Conservation (phyloP, 2,329 filamentous ascomycete species). For the Kalmusia sp. region DNA sequence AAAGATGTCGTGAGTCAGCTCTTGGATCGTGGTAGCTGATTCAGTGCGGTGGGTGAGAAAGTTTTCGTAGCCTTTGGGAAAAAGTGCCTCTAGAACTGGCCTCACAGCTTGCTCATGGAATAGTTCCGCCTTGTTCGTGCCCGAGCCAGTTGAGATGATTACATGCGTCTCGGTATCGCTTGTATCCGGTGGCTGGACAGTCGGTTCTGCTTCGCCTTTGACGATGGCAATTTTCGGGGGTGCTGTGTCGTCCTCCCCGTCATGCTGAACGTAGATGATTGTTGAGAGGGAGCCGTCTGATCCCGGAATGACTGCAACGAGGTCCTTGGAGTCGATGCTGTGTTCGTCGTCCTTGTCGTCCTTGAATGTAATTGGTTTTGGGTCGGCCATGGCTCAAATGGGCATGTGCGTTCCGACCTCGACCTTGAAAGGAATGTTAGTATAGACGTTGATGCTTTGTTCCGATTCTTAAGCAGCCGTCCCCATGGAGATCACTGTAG, state of each 20-base stretch:
- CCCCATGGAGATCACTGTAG: not conserved
- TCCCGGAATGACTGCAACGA: conserved; percentile 18
- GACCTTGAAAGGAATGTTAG: not conserved
- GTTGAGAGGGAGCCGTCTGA: conserved; percentile 12
- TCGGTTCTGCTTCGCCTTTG: conserved; percentile 24
- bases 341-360: conserved; percentile 15
- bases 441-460: not conserved
- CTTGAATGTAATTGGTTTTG: conserved; percentile 16
- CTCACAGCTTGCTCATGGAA: conserved; percentile 50
- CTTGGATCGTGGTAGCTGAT: conserved; percentile 67
- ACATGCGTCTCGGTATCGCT: conserved; percentile 46
- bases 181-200: conserved; percentile 1
- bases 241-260: conserved; percentile 12
- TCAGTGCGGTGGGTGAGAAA: conserved; percentile 69
- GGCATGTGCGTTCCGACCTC: not conserved
- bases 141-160: conserved; percentile 55
- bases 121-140: conserved; percentile 47
- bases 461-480: not conserved
- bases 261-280: conserved; percentile 20
- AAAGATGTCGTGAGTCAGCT: conserved; percentile 64
- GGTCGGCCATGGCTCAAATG: conserved; percentile 8
- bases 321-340: conserved; percentile 15
- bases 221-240: conserved; percentile 26
- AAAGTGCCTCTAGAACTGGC: conserved; percentile 52
- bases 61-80: conserved; percentile 33